These are phyloP conservation scores for Plasmopara halstedii DNA, from an alignment of 352 stramenopile species.

Conservation along the genomic window DNA sequence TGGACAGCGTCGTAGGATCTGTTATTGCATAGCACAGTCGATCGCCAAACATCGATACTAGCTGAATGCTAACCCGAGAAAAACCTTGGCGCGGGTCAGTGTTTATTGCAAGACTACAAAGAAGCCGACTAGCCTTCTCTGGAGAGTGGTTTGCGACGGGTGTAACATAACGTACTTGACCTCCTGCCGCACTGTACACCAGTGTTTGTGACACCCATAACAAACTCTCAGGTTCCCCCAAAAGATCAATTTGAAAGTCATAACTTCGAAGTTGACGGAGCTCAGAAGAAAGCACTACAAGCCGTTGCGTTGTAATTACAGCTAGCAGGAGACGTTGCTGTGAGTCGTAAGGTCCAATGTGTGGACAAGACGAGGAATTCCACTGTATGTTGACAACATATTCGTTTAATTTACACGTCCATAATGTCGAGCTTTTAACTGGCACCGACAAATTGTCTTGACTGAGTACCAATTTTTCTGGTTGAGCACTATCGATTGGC, in stretches of 20 bases:
- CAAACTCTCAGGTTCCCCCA: slow-evolving; percentile 32
- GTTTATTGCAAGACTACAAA: slow-evolving; percentile 16
- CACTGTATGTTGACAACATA: slow-evolving; percentile 41
- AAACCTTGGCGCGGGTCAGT: slow-evolving; percentile 8
- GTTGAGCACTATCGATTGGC: background rate
- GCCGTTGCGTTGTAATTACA: slow-evolving; percentile 44
- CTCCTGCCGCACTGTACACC: slow-evolving; percentile 37
- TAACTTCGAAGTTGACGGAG: slow-evolving; percentile 34
- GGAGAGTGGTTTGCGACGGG: slow-evolving; percentile 19
- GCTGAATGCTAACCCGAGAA: slow-evolving; percentile 20
- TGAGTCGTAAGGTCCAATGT: slow-evolving; percentile 11
- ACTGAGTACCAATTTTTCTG: slow-evolving; percentile 40
- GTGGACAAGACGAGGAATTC: slow-evolving; percentile 27
- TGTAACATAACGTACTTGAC: slow-evolving; percentile 50
- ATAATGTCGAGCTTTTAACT: slow-evolving; percentile 14
- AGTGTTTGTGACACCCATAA: slow-evolving; percentile 69
- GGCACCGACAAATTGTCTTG: slow-evolving; percentile 39
- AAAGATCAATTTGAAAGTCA: slow-evolving; percentile 26
- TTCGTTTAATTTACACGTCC: slow-evolving; percentile 32
- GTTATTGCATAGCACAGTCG: slow-evolving; percentile 46
- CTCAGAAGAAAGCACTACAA: slow-evolving; percentile 45
- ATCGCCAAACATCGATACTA: slow-evolving; percentile 44
- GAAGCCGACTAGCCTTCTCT: slow-evolving; percentile 8
- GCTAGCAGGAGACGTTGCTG: slow-evolving; percentile 25
- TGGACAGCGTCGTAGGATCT: slow-evolving; percentile 30